Evolutionary conservation across 2,329 filamentous ascomycete species (phyloP), one percentile per base, ranked within the genome.

Genomic region (Cytospora piceicola): DNA sequence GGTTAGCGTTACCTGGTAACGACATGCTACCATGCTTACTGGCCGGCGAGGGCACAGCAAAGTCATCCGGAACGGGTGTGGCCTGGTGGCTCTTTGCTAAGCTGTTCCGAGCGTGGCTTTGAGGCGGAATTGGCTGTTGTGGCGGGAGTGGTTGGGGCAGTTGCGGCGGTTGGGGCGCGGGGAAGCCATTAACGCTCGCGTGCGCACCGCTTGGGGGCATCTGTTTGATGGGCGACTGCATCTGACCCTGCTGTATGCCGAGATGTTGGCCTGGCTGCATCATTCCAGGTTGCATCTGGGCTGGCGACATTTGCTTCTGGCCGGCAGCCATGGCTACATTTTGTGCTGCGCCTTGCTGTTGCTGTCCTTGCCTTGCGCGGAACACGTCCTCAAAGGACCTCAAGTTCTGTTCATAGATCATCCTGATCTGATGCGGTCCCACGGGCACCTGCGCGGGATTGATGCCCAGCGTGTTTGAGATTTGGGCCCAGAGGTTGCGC

Each of bases 381-480:
- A 81, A 82, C 68, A 87, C 86, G 66, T 89, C 86, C 74, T 97
- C 94, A 69, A 96, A 97, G 36, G 88, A 85, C 30, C 85, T 79
- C 7, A 97, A 79, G 70, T 94, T 93, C 42, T 86, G 83, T 71
- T 93, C 89, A 76, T 95, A 96, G 8, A 92, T 83, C 32, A 84
- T 82, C 71, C 88, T 87, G 70, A 97, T 76, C 70, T 95, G 88
- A 65, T 86, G 84, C 2, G 87, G 83, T 0, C 91, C 92, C 12
- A 82, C 85, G 1, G 89, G 90, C 63, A 86, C 79, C 69, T 92
- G 89, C 61, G 83, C 82, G 0, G 84, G 84, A 11, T 82, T 82
- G 57, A 92, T 86, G 5, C 85, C 83, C 58, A 93, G 75, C 34
- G 84, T 79, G 65, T 87, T 85, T 1, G 92, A 89, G 63, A 97